These are phyloP conservation scores for Fraxinus paxiana DNA, from an alignment of 305 asterid species.

Conservation along the genomic window DNA sequence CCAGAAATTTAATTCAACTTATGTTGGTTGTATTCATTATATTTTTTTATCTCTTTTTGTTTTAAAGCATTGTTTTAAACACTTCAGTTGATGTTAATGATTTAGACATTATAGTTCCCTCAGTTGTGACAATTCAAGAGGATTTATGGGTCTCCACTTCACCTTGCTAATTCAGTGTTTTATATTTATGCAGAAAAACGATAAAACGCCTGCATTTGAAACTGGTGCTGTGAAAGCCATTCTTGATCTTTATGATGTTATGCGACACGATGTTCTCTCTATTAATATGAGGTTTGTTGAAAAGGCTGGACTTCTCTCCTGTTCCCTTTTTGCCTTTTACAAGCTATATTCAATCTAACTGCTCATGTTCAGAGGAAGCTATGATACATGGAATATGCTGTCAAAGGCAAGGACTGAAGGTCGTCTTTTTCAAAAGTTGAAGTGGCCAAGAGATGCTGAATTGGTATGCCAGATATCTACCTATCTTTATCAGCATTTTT, in stretches of 20 bases:
- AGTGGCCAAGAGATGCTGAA: constrained; percentile 84
- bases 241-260: constrained; percentile 88
- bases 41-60: background rate
- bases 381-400: constrained; percentile 69
- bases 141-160: constrained; percentile 18
- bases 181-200: constrained; percentile 57
- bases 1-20: background rate
- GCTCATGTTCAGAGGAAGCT: constrained; percentile 50
- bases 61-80: background rate
- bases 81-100: background rate
- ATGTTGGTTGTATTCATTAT: background rate
- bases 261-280: constrained; percentile 69
- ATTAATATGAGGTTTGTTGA: constrained; percentile 70
- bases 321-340: background rate
- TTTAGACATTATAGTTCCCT: constrained; percentile 4
- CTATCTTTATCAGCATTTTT: constrained; percentile 2
- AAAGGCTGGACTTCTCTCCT: constrained; percentile 8
- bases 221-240: constrained; percentile 84
- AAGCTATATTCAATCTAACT: constrained; percentile 15
- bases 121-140: constrained; percentile 10
- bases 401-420: constrained; percentile 81
- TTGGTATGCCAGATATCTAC: constrained; percentile 43
- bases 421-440: constrained; percentile 81
- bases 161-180: constrained; percentile 9
- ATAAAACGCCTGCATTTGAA: constrained; percentile 68